These are phyloP conservation scores for Aspergillus nanangensis DNA, from an alignment of 495 filamentous ascomycete species.

Conservation along the genomic window DNA sequence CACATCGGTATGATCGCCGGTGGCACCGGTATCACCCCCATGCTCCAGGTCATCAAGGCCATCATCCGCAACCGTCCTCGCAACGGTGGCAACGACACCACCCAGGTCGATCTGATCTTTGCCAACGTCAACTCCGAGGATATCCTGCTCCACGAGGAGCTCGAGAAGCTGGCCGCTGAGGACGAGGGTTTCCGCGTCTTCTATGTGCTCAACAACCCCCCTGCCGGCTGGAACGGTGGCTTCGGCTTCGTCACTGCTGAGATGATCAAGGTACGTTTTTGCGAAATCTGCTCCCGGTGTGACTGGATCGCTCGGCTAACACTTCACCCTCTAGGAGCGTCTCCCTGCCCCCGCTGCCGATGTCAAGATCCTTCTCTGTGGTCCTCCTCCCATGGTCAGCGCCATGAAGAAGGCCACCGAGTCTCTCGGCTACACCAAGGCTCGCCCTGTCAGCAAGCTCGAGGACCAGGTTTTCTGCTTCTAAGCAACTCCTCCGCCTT, in stretches of 20 bases:
- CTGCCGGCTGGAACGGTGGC: conserved; percentile 81
- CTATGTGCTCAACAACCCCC: conserved; percentile 96
- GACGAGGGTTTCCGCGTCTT: conserved; percentile 79
- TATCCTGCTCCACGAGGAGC: conserved; percentile 86
- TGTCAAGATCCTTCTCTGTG: conserved; percentile 94
- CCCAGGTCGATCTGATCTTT: conserved; percentile 89
- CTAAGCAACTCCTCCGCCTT: conserved; percentile 44
- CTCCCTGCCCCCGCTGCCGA: conserved; percentile 79
- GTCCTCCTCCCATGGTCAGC: conserved; percentile 92
- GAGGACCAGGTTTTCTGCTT: conserved; percentile 98
- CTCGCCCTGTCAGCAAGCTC: conserved; percentile 90
- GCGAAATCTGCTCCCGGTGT: not conserved
- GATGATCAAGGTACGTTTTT: conserved; percentile 78
- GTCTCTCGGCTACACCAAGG: conserved; percentile 83
- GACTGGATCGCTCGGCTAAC: conserved; percentile 8
- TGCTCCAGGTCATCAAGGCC: conserved; percentile 91
- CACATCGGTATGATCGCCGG: conserved; percentile 97
- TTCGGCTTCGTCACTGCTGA: conserved; percentile 92
- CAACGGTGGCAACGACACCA: conserved; percentile 69
- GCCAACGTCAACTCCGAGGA: conserved; percentile 93
- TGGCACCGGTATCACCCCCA: conserved; percentile 96
- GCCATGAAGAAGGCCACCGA: conserved; percentile 97
- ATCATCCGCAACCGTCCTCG: conserved; percentile 74
- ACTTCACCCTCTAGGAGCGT: conserved; percentile 50
- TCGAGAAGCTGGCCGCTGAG: conserved; percentile 70